Conservation (phyloP, 331 rosid genomes). For the Pyrus hybrid region DNA sequence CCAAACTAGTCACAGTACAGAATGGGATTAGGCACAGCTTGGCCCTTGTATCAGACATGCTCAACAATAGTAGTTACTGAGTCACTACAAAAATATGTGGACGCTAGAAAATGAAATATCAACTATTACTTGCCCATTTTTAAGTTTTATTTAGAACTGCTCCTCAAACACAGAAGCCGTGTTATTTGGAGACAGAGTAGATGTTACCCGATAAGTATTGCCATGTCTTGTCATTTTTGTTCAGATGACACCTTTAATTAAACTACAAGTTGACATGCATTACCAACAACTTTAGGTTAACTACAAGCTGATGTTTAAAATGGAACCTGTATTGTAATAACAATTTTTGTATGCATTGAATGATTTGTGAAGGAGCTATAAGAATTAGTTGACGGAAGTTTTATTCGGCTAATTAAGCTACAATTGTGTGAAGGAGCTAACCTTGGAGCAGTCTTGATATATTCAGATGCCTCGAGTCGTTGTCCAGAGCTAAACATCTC, state of each 20-base stretch:
- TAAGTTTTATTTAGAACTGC: neutral
- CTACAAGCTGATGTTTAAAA: neutral
- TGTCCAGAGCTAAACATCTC: conserved; percentile 27
- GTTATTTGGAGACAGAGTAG: neutral
- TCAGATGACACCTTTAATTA: neutral
- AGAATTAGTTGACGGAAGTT: neutral
- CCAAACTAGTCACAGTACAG: neutral
- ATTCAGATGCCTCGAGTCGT: conserved; percentile 19
- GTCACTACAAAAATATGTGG: neutral
- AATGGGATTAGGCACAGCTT: neutral
- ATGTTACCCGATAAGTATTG: neutral
- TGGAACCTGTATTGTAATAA: neutral
- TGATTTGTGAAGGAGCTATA: neutral
- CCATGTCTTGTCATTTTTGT: neutral
- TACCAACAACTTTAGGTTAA: neutral
- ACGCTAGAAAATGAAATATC: neutral
- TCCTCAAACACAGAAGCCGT: neutral
- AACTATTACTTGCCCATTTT: neutral
- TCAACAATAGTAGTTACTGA: neutral
- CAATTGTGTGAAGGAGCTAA: neutral
- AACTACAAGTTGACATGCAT: neutral
- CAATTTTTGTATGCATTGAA: neutral
- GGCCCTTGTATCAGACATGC: neutral
- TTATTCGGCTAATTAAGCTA: neutral
- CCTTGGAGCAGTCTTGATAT: conserved; percentile 28